These are phyloP conservation scores for Breynia disticha DNA, from an alignment of 441 rosid genomes.

Conservation along the genomic window DNA sequence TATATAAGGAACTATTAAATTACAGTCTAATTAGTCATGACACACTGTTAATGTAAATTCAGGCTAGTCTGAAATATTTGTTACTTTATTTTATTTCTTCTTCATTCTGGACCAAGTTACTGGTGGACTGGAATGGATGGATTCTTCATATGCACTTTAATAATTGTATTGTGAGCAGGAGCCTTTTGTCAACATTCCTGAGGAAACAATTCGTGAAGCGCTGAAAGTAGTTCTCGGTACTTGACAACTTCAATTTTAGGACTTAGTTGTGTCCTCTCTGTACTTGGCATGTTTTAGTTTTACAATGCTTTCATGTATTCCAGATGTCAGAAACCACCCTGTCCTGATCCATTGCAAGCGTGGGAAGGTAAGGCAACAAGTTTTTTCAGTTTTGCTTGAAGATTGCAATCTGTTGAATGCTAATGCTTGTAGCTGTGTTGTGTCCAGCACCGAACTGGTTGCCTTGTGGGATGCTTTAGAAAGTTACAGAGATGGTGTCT, in stretches of 20 bases:
- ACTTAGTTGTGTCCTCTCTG: not conserved
- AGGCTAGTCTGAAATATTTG: too few relatives aligned
- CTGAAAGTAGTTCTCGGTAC: conserved; percentile 63
- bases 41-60: too few relatives aligned
- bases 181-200: conserved; percentile 70
- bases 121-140: too few relatives aligned
- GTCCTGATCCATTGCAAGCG: conserved; percentile 79
- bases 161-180: conserved; percentile 34
- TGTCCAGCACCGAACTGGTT: conserved; percentile 81
- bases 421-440: not conserved
- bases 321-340: conserved; percentile 85
- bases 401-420: not conserved
- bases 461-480: conserved; percentile 84
- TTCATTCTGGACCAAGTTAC: too few relatives aligned
- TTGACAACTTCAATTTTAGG: not conserved
- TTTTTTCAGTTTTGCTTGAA: not conserved
- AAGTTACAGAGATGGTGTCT: conserved; percentile 78
- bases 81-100: too few relatives aligned
- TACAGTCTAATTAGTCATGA: too few relatives aligned
- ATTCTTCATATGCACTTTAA: not conserved
- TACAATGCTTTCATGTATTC: not conserved
- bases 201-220: conserved; percentile 65
- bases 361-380: conserved; percentile 48
- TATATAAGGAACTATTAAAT: too few relatives aligned
- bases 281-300: conserved; percentile 6